These are phyloP conservation scores for Xylariales sp. DNA, from an alignment of 2,329 filamentous ascomycete genomes.

Conservation along the genomic window DNA sequence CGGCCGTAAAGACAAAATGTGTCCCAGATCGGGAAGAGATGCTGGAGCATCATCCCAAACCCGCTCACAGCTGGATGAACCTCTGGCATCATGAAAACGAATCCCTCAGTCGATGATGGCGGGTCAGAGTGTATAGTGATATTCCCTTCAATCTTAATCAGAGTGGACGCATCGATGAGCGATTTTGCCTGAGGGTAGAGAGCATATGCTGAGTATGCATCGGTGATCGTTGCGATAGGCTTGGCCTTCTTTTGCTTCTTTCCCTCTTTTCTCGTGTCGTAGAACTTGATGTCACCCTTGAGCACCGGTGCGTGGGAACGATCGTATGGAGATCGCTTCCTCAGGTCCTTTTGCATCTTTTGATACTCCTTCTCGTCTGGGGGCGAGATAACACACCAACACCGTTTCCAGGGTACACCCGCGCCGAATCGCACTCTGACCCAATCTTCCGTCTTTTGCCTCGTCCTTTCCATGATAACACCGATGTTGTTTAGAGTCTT, in stretches of 20 bases:
- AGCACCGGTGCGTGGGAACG: conserved; percentile 61
- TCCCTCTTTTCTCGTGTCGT: conserved; percentile 67
- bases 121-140: conserved; percentile 82
- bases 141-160: conserved; percentile 89
- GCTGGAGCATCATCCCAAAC: conserved; percentile 92
- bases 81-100: conserved; percentile 98
- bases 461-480: conserved; percentile 77
- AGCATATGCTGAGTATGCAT: conserved; percentile 89
- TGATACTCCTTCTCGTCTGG: conserved; percentile 90
- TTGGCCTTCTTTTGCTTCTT: conserved; percentile 89
- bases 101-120: conserved; percentile 78
- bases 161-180: conserved; percentile 87
- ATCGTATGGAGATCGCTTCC: conserved; percentile 80
- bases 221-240: conserved; percentile 86
- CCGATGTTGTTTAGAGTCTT: conserved; percentile 86
- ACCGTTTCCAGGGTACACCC: conserved; percentile 91
- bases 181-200: conserved; percentile 95
- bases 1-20: conserved; percentile 89
- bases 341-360: conserved; percentile 78
- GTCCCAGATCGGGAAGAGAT: conserved; percentile 91
- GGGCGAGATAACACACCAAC: conserved; percentile 92
- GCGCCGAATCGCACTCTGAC: conserved; percentile 92
- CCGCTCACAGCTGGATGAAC: conserved; percentile 85
- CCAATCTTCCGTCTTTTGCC: conserved; percentile 82
- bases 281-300: conserved; percentile 92